These are phyloP conservation scores for Antrodiella citrinella DNA, from an alignment of 768 basidiomycete species.

Conservation along the genomic window DNA sequence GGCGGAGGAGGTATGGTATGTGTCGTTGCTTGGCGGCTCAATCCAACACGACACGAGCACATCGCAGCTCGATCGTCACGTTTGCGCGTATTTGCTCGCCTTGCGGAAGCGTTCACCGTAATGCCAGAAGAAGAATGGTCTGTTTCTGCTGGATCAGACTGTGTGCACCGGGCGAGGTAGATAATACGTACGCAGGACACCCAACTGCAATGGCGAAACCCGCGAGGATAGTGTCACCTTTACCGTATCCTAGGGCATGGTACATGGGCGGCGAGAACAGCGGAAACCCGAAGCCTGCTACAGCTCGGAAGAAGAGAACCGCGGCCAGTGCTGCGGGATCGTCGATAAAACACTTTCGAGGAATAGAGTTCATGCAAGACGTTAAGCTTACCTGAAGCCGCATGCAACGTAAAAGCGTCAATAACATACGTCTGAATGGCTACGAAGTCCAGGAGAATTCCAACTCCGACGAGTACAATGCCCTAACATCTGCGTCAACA, in stretches of 20 bases:
- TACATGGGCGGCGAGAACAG: conserved; percentile 71
- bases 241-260: conserved; percentile 55
- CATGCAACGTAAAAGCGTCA: conserved; percentile 57
- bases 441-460: conserved; percentile 56
- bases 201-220: conserved; percentile 47
- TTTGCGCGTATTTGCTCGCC: conserved; percentile 10
- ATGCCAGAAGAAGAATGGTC: conserved; percentile 33
- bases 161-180: neutral
- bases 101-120: conserved; percentile 39
- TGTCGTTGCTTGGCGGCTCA: no score
- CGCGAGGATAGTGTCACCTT: conserved; percentile 58
- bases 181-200: conserved; percentile 42
- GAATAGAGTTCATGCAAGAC: conserved; percentile 18
- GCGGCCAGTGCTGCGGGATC: conserved; percentile 51
- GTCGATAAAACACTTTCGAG: conserved; percentile 29
- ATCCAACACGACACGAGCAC: no score
- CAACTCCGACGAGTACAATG: conserved; percentile 59
- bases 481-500: conserved; percentile 27
- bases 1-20: no score
- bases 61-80: no score
- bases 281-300: conserved; percentile 69
- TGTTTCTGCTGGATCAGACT: conserved; percentile 8
- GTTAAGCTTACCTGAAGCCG: conserved; percentile 46
- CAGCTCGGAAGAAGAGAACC: conserved; percentile 49
- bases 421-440: conserved; percentile 60